A percentile compares a stretch with the other conserved stretches of the same genome.
These are phyloP conservation scores for Coprinopsis cinerea DNA, from an alignment of 768 basidiomycete species.

Conservation along the genomic window DNA sequence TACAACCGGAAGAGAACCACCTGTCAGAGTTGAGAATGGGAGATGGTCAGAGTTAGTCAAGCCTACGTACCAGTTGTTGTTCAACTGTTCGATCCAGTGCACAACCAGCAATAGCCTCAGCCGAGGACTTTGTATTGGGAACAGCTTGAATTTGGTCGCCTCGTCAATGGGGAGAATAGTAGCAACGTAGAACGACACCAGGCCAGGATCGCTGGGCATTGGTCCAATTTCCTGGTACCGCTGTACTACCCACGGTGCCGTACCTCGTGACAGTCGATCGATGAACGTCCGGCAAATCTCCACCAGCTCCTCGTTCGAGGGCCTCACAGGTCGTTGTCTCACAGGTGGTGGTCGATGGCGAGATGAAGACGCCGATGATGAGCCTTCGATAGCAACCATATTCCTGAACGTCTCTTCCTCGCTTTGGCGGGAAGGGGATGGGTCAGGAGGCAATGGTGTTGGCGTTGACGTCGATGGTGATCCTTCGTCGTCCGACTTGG, in stretches of 20 bases:
- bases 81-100: slow-evolving; percentile 84
- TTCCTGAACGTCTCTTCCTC: neutral
- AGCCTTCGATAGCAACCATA: neutral
- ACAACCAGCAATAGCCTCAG: slow-evolving; percentile 81
- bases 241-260: slow-evolving; percentile 92
- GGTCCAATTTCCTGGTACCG: slow-evolving; percentile 72
- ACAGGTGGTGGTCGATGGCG: slow-evolving; percentile 4
- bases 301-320: slow-evolving; percentile 50
- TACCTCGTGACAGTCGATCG: slow-evolving; percentile 49
- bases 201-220: slow-evolving; percentile 65
- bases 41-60: slow-evolving; percentile 12
- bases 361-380: neutral
- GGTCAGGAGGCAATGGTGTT: slow-evolving; percentile 5
- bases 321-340: slow-evolving; percentile 13
- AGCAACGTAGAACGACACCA: slow-evolving; percentile 89
- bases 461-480: slow-evolving; percentile 6
- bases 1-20: slow-evolving; percentile 75
- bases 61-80: slow-evolving; percentile 44
- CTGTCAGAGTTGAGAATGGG: slow-evolving; percentile 26
- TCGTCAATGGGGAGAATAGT: slow-evolving; percentile 89
- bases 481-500: neutral
- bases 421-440: no score
- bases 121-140: slow-evolving; percentile 73
- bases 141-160: slow-evolving; percentile 78
- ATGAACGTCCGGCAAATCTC: slow-evolving; percentile 38